Percentiles rank a stretch among this genome's conserved stretches.
phyloP scores from a whole-genome alignment of 176 grass and related monocot genomes.

The Oryza australiensis region DNA sequence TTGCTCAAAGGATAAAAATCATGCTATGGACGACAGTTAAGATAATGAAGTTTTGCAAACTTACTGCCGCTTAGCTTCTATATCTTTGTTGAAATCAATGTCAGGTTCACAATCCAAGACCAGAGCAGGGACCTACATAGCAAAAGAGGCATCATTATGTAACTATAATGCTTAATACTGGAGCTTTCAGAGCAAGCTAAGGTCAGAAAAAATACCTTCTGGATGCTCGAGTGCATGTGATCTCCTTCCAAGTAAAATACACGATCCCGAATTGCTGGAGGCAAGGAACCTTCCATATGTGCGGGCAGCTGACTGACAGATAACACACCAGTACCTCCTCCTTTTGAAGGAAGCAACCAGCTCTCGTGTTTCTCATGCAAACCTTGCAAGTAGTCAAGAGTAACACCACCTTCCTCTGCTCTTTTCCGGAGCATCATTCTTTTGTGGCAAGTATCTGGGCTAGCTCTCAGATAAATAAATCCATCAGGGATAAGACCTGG shows the following conservation, averaged over 20 bases:
- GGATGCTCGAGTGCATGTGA: constrained; percentile 91
- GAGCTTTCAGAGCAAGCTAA: neutral
- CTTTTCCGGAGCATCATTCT: constrained; percentile 89
- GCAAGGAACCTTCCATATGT: constrained; percentile 58
- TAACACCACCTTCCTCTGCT: constrained; percentile 87
- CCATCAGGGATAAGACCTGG: constrained; percentile 93
- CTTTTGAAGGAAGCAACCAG: constrained; percentile 78
- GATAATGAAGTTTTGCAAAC: constrained; percentile 27
- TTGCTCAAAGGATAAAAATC: neutral
- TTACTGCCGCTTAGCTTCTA: constrained; percentile 81
- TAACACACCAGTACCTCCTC: constrained; percentile 50
- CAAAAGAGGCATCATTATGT: neutral
- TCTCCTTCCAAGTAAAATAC: constrained; percentile 89
- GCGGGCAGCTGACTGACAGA: constrained; percentile 72
- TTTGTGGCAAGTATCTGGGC: constrained; percentile 87
- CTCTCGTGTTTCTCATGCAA: constrained; percentile 98
- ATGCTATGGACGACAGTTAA: neutral
- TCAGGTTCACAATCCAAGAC: constrained; percentile 94
- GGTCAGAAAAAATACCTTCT: constrained; percentile 57
- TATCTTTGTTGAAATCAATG: constrained; percentile 93
- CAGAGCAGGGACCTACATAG: constrained; percentile 81
- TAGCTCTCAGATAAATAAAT: constrained; percentile 96
- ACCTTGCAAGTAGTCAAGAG: constrained; percentile 79
- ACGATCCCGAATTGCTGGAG: constrained; percentile 74
- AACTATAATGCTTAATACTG: constrained; percentile 2